Conservation (phyloP, 139 green algal species). For the Edaphochlamys debaryana region DNA sequence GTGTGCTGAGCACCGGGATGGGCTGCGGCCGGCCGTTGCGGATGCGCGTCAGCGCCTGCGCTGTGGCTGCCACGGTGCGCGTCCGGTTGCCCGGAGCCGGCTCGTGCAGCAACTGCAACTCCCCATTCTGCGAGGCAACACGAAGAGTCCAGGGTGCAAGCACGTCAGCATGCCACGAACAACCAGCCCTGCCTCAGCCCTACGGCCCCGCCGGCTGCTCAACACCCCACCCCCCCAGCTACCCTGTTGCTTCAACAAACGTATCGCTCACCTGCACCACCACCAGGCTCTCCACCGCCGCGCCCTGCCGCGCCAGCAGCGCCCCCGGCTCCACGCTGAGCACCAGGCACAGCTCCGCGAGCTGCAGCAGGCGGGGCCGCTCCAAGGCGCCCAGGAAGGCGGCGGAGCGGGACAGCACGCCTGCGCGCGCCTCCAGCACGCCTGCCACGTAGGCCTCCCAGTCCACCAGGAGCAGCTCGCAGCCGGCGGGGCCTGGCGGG, state of each 20-base stretch:
- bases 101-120: slow-evolving; percentile 34
- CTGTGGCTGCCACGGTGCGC: not conserved
- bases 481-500: slow-evolving; percentile 25
- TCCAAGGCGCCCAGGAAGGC: slow-evolving; percentile 14
- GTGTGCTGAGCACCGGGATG: slow-evolving; percentile 18
- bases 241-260: too few relatives aligned
- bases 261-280: slow-evolving; percentile 40
- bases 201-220: too few relatives aligned
- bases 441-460: slow-evolving; percentile 31
- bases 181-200: too few relatives aligned
- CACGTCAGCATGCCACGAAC: too few relatives aligned
- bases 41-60: not conserved
- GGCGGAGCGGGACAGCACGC: slow-evolving; percentile 8
- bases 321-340: slow-evolving; percentile 4
- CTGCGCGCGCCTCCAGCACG: slow-evolving; percentile 14
- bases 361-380: not conserved
- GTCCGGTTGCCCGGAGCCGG: not conserved
- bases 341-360: slow-evolving; percentile 36
- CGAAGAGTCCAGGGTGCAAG: too few relatives aligned
- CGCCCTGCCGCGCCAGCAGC: slow-evolving; percentile 22
- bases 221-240: too few relatives aligned
- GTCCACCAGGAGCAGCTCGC: slow-evolving; percentile 33
- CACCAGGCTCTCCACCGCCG: slow-evolving; percentile 12
- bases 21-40: slow-evolving; percentile 4
- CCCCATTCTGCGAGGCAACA: slow-evolving; percentile 9